A percentile compares a stretch with the other conserved stretches of the same genome.
Conservation (phyloP, 495 filamentous ascomycete species). For the Tuber borchii region DNA sequence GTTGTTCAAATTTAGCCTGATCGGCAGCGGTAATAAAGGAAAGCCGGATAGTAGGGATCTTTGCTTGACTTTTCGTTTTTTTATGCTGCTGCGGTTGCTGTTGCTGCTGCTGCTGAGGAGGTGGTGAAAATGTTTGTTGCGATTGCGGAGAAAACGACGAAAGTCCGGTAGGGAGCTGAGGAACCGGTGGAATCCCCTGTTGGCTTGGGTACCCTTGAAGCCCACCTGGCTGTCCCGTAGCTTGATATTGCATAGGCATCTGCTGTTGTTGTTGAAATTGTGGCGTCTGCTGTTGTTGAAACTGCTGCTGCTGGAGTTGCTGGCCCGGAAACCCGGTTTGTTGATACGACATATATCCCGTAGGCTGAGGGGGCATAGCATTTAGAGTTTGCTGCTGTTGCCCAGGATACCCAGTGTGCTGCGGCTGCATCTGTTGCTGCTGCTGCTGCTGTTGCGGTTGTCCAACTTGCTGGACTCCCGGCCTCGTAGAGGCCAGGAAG, state of each 20-base stretch:
- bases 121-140: constrained; percentile 43
- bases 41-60: constrained; percentile 90
- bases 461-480: constrained; percentile 8
- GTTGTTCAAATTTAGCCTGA: constrained; percentile 94
- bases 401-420: constrained; percentile 67
- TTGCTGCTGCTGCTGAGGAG: constrained; percentile 46
- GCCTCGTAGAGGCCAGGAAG: constrained; percentile 22
- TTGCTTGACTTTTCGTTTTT: constrained; percentile 50
- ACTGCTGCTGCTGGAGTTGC: constrained; percentile 58
- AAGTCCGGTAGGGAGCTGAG: constrained; percentile 54
- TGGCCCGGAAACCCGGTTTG: constrained; percentile 55
- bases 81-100: constrained; percentile 57
- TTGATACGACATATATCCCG: constrained; percentile 53
- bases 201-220: constrained; percentile 47
- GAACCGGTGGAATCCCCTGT: constrained; percentile 45
- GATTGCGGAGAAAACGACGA: constrained; percentile 51
- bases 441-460: constrained; percentile 38
- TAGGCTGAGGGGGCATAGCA: constrained; percentile 46
- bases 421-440: constrained; percentile 41
- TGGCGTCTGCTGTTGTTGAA: constrained; percentile 51
- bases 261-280: constrained; percentile 51
- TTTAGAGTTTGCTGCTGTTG: constrained; percentile 46
- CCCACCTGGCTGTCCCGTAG: constrained; percentile 52
- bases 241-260: constrained; percentile 56
- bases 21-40: constrained; percentile 94